Evolutionary conservation across 2,329 filamentous ascomycete species (phyloP).

Genomic region (Cryphonectria naterciae): DNA sequence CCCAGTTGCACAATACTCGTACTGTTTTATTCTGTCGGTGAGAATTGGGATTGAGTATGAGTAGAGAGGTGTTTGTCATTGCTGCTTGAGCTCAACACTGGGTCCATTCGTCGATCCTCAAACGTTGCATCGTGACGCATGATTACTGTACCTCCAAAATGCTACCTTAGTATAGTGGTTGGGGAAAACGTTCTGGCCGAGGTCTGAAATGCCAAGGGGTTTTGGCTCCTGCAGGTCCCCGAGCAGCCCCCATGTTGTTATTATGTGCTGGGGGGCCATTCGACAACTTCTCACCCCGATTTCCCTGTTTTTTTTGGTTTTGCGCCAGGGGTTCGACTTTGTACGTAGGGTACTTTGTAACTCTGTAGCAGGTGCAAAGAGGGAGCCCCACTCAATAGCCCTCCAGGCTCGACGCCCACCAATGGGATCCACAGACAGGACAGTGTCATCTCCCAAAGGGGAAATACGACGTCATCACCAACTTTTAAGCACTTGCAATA

Average conservation of each 20-base stretch:
- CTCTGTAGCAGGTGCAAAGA: background rate
- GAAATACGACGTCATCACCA: slow-evolving; percentile 21
- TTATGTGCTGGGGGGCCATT: background rate
- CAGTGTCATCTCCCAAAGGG: slow-evolving; percentile 8
- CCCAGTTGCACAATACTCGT: background rate
- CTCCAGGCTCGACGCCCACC: background rate
- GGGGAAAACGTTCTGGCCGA: background rate
- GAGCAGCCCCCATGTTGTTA: background rate
- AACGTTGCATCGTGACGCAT: background rate
- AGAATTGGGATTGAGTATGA: background rate
- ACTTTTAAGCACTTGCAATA: background rate
- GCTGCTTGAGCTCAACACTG: background rate
- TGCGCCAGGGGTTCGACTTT: no score
- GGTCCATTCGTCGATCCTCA: no score
- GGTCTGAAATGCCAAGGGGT: background rate
- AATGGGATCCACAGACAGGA: background rate
- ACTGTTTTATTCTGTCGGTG: background rate
- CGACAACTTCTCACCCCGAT: background rate
- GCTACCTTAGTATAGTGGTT: no score
- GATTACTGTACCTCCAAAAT: background rate
- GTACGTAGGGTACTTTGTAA: no score
- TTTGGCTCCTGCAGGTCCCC: slow-evolving; percentile 1
- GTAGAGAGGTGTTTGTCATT: background rate
- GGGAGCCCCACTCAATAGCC: background rate
- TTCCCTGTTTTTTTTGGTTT: background rate